Conservation (phyloP, 139 green algal genomes). For the Tetraselmis striata region DNA sequence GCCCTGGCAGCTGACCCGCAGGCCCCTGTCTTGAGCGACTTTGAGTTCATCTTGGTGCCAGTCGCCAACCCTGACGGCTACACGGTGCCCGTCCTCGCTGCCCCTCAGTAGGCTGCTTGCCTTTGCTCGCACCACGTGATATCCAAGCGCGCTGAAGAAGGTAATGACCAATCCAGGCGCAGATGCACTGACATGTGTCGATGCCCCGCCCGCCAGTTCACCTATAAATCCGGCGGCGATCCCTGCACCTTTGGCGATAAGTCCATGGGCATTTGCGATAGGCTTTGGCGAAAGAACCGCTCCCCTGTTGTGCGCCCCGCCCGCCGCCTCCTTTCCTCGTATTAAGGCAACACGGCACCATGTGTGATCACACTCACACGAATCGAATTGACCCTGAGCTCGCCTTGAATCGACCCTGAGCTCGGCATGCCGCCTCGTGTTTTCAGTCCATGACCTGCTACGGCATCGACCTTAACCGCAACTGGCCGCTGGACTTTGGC, state of each 20-base stretch:
- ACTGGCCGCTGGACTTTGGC: background rate
- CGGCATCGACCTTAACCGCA: background rate
- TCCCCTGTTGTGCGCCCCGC: background rate
- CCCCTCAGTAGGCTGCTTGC: background rate
- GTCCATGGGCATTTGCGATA: background rate
- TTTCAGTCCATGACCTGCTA: too few relatives aligned
- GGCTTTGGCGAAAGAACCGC: background rate
- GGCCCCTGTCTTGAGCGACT: background rate
- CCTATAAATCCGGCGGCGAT: background rate
- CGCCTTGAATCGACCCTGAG: too few relatives aligned
- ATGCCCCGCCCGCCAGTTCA: too few relatives aligned
- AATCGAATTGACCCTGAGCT: too few relatives aligned
- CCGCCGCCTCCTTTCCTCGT: too few relatives aligned
- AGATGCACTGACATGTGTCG: too few relatives aligned
- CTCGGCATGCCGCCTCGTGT: too few relatives aligned
- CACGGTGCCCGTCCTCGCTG: background rate
- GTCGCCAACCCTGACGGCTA: background rate
- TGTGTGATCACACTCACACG: too few relatives aligned
- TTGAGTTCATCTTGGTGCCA: background rate
- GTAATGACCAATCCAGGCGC: too few relatives aligned
- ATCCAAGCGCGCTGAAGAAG: background rate
- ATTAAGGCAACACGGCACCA: too few relatives aligned
- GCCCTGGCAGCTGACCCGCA: background rate
- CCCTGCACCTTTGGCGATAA: background rate
- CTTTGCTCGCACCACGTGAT: background rate